Evolutionary conservation across 768 basidiomycete species (phyloP), one percentile per base, ranked within the genome.

Genomic region (Grammothele lineata): DNA sequence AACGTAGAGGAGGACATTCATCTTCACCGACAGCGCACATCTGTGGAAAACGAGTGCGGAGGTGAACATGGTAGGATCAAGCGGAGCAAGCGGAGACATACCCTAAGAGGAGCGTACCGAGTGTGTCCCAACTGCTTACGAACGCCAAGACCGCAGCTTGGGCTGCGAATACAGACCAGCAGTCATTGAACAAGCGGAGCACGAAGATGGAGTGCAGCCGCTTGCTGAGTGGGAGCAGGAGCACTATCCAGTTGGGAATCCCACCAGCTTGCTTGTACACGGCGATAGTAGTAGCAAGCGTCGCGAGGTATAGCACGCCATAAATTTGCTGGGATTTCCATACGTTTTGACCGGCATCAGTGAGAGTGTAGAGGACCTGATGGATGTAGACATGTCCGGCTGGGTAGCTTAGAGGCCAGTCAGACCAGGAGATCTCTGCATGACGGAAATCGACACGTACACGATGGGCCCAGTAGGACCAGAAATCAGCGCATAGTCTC

Each of bases 401-500:
- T 2, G 96, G 96, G 66, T 99, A 99, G 32, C 95, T 98, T 53
- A 14, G 15, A 9, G 8, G 7, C 9, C 8, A 17, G 18, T 8
- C 8, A 17, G n/a, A 36, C 18, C n/a, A n/a, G 17, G 35, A 30
- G 27, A 30, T 14, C 8, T 36, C 17, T n/a, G 35, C n/a, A 6
- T 8, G 9, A 36, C 8, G n/a, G 12, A 17, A 36, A 9, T n/a
- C 1, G 21, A 35, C 18, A 62, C 79, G 64, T 60, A 96, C 94
- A 97, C 94, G 8, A 95, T 70, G 8, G 88, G 91, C 14, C 96
- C 96, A 5, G 92, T 96, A 2, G 92, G 93, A 0, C 96, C 96
- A 46, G 78, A 71, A 40, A 99, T 85, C 49, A 72, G 65, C 11
- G 79, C 74, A 62, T 99, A 99, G 59, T 93, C 79, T 38, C 84